Conservation (phyloP, 2,329 filamentous ascomycete genomes). For the Calonectria multiphialidica region DNA sequence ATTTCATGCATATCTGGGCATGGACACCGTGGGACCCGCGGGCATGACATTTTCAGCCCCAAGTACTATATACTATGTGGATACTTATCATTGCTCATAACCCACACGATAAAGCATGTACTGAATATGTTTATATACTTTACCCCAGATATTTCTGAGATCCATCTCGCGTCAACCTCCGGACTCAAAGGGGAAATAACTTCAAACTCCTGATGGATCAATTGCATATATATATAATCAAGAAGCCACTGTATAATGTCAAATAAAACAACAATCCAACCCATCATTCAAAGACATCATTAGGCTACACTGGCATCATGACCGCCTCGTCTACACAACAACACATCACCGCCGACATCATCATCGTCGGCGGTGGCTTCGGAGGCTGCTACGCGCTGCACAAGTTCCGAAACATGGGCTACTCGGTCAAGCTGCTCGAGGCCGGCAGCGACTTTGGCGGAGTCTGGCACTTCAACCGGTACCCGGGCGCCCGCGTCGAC, state of each 20-base stretch:
- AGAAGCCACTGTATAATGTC: background rate
- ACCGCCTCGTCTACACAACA: background rate
- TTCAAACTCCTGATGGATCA: background rate
- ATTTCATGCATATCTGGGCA: background rate
- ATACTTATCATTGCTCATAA: background rate
- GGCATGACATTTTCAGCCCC: background rate
- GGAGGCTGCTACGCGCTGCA: constrained; percentile 2
- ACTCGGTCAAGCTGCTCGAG: constrained; percentile 1
- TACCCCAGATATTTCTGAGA: background rate
- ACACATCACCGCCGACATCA: background rate
- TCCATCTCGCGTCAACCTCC: background rate
- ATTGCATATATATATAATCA: background rate
- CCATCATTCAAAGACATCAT: background rate
- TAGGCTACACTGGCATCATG: background rate
- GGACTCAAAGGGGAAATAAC: background rate
- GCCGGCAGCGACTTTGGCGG: constrained; percentile 32
- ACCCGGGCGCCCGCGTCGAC: constrained; percentile 51
- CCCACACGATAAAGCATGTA: background rate
- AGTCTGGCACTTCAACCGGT: constrained; percentile 52
- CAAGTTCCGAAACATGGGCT: background rate
- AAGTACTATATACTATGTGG: background rate
- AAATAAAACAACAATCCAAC: background rate
- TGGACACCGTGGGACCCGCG: background rate
- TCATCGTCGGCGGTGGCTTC: constrained; percentile 10
- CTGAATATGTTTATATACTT: background rate